A percentile compares a stretch with the other conserved stretches of the same genome.
phyloP scores from a whole-genome alignment of 352 stramenopile species.

The Pythium insidiosum region DNA sequence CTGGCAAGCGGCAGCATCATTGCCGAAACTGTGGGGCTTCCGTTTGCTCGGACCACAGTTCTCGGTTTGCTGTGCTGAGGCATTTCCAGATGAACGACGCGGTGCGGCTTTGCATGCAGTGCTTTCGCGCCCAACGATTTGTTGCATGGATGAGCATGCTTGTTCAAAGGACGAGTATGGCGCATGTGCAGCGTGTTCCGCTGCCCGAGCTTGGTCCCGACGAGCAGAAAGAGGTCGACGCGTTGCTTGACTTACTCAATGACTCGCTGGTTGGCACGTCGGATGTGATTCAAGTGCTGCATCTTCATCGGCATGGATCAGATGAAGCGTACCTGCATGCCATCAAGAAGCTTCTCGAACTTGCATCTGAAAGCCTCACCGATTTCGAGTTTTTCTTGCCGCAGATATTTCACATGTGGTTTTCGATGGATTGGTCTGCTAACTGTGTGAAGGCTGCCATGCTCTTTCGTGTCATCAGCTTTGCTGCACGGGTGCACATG shows the following conservation, averaged over 20 bases:
- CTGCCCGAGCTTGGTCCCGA: conserved; percentile 26
- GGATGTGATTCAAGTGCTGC: conserved; percentile 74
- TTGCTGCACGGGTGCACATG: conserved; percentile 65
- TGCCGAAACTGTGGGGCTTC: conserved; percentile 76
- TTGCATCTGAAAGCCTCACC: conserved; percentile 45
- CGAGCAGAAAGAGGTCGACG: conserved; percentile 61
- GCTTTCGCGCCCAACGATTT: conserved; percentile 70
- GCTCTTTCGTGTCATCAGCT: conserved; percentile 65
- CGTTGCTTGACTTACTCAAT: conserved; percentile 32
- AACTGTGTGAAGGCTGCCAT: conserved; percentile 74
- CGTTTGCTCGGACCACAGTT: conserved; percentile 77
- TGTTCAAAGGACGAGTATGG: conserved; percentile 45
- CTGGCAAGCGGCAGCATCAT: conserved; percentile 70
- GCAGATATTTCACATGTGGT: conserved; percentile 80
- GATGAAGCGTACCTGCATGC: conserved; percentile 66
- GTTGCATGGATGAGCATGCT: conserved; percentile 60
- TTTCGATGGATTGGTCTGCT: conserved; percentile 64
- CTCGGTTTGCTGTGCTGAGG: conserved; percentile 49
- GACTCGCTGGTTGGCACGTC: conserved; percentile 60
- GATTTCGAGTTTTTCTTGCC: conserved; percentile 85
- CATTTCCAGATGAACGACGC: conserved; percentile 57
- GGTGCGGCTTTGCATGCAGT: conserved; percentile 61
- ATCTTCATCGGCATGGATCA: conserved; percentile 67
- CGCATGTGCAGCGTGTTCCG: conserved; percentile 28
- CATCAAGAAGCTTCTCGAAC: conserved; percentile 64